Evolutionary conservation across 805 yeast species (phyloP), one percentile per base, ranked within the genome.

Genomic region (Danielia oregonensis): DNA sequence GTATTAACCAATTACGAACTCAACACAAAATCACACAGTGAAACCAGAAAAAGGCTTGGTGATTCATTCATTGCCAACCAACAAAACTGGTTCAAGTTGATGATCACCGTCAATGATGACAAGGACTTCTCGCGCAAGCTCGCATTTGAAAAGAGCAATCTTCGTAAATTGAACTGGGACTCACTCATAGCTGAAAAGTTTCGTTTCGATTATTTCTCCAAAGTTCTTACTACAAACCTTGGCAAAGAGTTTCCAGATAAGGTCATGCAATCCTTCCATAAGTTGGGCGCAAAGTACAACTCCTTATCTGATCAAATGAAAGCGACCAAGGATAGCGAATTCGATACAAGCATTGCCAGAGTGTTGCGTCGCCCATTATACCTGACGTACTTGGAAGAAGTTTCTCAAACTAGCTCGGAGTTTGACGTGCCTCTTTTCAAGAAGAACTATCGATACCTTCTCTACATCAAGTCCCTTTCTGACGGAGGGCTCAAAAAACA

Each of bases 1-100:
- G 44, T 68, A 17, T 64, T 76, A 31, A 54, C 65, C 12, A 68
- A 57, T 43, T 63, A 63, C 27, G 69, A 68, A 26, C 34, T 62
- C 10, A 53, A 49, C 24, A 37, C 54, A 13, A 60, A 66, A 32
- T 17, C 28, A 12, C 35, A 44, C 12, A 45, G 37, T 26, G 58
- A 52, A 6, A 25, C 48, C 8, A 47, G 60, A 17, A 47, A 43
- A 21, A 50, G 42, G 27, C 40, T 49, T 10, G 39, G 42, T 13
- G 46, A 54, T 16, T 38, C 36, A 32, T 42, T 42, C 22, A 27
- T 45, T 4, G 39, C 43, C 6, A 53, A 49, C 39, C 62, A 57
- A 28, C 58, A 55, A 30, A 40, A 39, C 9, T 62, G 68, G 68
- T 26, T 43, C 8, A 54, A 51, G 30, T 29, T 54, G 10, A 46